Conservation (phyloP, 495 filamentous ascomycete species). For the Annulohypoxylon bovei region DNA sequence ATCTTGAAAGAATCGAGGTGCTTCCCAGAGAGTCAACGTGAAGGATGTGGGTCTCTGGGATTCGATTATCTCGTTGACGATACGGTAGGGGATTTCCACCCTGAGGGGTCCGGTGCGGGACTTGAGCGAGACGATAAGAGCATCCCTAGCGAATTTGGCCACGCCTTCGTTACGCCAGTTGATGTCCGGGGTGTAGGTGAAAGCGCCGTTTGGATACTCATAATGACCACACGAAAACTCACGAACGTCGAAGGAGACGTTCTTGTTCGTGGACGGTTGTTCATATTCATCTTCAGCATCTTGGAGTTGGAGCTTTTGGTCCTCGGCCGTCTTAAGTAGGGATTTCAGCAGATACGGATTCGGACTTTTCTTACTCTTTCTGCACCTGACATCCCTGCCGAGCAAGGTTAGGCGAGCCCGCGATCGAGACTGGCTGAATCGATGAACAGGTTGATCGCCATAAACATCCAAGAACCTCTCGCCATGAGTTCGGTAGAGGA, state of each 20-base stretch:
- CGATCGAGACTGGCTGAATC: constrained; percentile 2
- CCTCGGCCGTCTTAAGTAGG: constrained; percentile 53
- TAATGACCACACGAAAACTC: constrained; percentile 62
- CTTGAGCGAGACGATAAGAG: constrained; percentile 49
- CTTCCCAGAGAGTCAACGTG: constrained; percentile 41
- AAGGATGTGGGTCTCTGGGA: constrained; percentile 25
- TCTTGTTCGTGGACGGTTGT: constrained; percentile 5
- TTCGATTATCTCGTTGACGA: constrained; percentile 37
- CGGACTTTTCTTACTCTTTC: constrained; percentile 51
- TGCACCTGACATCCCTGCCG: constrained; percentile 52
- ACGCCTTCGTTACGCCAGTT: constrained; percentile 44
- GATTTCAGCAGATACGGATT: constrained; percentile 50
- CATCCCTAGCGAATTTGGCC: constrained; percentile 57
- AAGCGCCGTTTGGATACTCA: constrained; percentile 48
- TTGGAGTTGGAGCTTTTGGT: constrained; percentile 15
- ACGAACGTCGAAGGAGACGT: constrained; percentile 44
- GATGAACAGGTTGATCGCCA: constrained; percentile 12
- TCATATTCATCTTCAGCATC: constrained; percentile 14
- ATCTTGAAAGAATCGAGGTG: constrained; percentile 35
- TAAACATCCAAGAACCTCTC: constrained; percentile 48
- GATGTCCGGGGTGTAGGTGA: constrained; percentile 60
- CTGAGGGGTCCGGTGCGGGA: constrained; percentile 1
- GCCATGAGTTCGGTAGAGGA: constrained; percentile 51
- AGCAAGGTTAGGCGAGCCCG: constrained; percentile 52
- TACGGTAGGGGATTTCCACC: constrained; percentile 44